phyloP scores from a whole-genome alignment of 2,329 filamentous ascomycete genomes.

The Neurospora crassa region DNA sequence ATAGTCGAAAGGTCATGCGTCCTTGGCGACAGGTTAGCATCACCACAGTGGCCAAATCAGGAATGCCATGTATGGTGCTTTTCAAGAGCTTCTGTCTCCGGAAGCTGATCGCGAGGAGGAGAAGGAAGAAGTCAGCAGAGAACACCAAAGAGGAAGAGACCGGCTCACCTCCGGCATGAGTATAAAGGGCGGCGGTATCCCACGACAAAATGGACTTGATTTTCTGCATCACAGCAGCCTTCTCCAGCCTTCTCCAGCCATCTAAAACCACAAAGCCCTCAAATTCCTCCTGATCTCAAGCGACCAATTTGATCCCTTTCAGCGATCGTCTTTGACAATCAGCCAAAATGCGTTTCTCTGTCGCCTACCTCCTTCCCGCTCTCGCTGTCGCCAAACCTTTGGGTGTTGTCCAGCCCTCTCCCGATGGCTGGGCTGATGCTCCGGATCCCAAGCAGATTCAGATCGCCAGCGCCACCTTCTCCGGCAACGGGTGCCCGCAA shows the following conservation, averaged over 20 bases:
- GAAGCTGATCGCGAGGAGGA: constrained; percentile 3
- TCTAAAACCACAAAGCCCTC: constrained; percentile 7
- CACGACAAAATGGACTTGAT: constrained; percentile 11
- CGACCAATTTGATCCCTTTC: constrained; percentile 4
- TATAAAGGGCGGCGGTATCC: constrained; percentile 18
- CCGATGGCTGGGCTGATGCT: constrained; percentile 22
- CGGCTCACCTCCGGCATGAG: constrained; percentile 7
- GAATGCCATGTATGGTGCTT: neutral
- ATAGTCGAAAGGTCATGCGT: neutral
- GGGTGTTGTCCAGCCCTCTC: constrained; percentile 13
- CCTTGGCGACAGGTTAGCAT: neutral
- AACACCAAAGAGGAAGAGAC: neutral
- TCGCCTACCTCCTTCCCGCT: constrained; percentile 26
- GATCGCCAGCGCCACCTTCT: constrained; percentile 30
- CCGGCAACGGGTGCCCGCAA: constrained; percentile 35
- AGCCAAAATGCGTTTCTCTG: constrained; percentile 26
- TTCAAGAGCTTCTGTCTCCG: neutral
- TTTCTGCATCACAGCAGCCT: constrained; percentile 12
- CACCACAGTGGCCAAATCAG: neutral
- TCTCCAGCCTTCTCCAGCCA: constrained; percentile 10
- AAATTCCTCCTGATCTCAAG: constrained; percentile 6
- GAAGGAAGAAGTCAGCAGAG: constrained; percentile 2
- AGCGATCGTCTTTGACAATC: constrained; percentile 1
- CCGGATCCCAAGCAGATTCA: constrained; percentile 32
- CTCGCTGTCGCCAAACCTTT: constrained; percentile 28